Base-by-base conservation (phyloP, 2,329 filamentous ascomycete species). In the Penicillium sp. region DNA sequence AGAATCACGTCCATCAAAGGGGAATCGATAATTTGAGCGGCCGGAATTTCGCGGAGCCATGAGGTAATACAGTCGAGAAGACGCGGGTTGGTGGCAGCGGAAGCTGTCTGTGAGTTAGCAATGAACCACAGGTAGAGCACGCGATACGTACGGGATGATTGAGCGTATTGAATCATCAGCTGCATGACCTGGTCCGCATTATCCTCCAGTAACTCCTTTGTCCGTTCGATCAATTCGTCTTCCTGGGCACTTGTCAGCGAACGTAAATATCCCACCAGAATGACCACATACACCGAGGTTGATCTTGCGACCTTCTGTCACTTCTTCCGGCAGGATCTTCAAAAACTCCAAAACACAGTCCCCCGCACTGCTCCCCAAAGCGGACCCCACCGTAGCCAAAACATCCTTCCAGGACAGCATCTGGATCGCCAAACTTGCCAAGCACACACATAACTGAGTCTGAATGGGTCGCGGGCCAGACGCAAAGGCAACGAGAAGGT, bases 251-350 rank as follows among this genome's bases (percentile, higher is more conserved):
- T 56, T 50, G 41, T 58, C 17, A 22, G 55, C n/a, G n/a, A 31
- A 6, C 31, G 50, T 28, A 20, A 41, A 31, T 5, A 31, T 31
- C 28, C 28, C 5, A 31, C 1, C 28, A 31, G 28, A 4, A 8
- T 31, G 5, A 2, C 7, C 28, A 31, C 49, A 11, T 95, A 96
- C 93, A 87, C 92, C 93, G 81, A 99, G 86, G 84, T 92, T 96
- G 85, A 99, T 97, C 83, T 98, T 99, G 81, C 95, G 92, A 81
- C 95, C 95, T 84, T 99, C 94, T 69, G 91, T 98, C 74, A 99
- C 95, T 85, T 99, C 95, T 83, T 99, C 95, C 58, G 95, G 95
- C 67, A 99, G 88, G 71, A 99, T 93, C 77, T 92, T 92, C 67
- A 99, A 84, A 78, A 99, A 99, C 78, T 99, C 95, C 73, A 99